Evolutionary conservation across 2,329 filamentous ascomycete species (phyloP), one percentile per base, ranked within the genome.

Genomic region (Tolypocladium tundrense): DNA sequence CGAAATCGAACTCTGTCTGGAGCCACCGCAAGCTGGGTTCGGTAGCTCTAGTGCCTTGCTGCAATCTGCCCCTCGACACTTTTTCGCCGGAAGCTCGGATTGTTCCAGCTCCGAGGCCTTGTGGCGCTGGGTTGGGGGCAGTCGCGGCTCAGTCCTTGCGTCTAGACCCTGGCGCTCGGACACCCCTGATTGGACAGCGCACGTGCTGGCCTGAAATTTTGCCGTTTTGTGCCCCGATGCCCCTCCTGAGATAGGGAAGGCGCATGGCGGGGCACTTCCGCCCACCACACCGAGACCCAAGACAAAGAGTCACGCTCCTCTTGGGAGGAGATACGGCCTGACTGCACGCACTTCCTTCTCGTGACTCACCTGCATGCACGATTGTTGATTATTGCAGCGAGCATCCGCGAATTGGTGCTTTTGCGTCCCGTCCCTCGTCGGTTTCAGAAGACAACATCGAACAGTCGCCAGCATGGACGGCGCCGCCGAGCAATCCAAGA

Each of bases 401-500:
- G 48, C 10, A 52, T 37, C 31, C 31, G 19, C 31, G 31, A 21
- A 35, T 10, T 10, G 19, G 48, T 21, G 31, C 48, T 35, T 31
- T 4, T 37, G 48, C 31, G 19, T 14, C 13, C 31, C 19, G 1
- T n/a, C 2, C 19, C 10, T 14, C 48, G 48, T 52, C 35, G n/a
- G 27, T 40, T 56, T 33, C n/a, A 13, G 13, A n/a, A 42, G n/a
- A 48, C 9, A 16, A 24, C 16, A 40, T 9, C 35, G 37, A 40
- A 31, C 31, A 35, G 16, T 27, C n/a, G 58, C 57, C 63, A 63
- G 59, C 62, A 72, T 71, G 66, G 70, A 68, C 59, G 64, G 67
- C 62, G 62, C 63, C 58, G 66, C 65, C 62, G 68, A 72, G 59
- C 70, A 65, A 60, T 85, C 83, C 64, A 86, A 86, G 77, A 85